Percentiles rank a stretch among this genome's conserved stretches.
Evolutionary conservation across 148 eudicot genomes (phyloP).

Genomic region (Camellia japonica): DNA sequence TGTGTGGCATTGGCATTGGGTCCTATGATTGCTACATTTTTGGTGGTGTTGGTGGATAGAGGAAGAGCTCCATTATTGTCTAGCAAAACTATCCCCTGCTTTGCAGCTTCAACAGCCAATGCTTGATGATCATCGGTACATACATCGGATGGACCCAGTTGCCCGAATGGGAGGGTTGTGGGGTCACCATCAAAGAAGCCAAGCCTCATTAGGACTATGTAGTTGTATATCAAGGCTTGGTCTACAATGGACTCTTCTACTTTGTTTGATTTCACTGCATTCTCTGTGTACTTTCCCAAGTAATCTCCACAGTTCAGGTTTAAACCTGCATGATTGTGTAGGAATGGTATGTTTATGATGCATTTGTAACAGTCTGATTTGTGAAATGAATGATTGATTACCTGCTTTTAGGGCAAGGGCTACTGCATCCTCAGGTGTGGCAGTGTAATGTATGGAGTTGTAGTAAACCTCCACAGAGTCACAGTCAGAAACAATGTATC

Average conservation of each 20-base stretch:
- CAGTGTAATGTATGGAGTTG: conserved; percentile 26
- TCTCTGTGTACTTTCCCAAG: conserved; percentile 25
- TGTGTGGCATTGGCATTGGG: conserved; percentile 40
- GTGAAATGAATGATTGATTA: background rate
- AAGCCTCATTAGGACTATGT: conserved; percentile 48
- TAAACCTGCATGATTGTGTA: conserved; percentile 29
- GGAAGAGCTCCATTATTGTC: conserved; percentile 36
- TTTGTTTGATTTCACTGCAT: conserved; percentile 29
- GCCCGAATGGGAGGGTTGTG: conserved; percentile 26
- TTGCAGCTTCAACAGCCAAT: conserved; percentile 43
- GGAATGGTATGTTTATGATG: background rate
- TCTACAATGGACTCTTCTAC: conserved; percentile 36
- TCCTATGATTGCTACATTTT: conserved; percentile 33
- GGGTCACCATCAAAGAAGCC: conserved; percentile 53
- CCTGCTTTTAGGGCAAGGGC: conserved; percentile 45
- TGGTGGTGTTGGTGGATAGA: conserved; percentile 18
- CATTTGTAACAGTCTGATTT: background rate
- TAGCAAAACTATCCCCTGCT: conserved; percentile 45
- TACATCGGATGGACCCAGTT: conserved; percentile 31
- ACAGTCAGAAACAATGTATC: conserved; percentile 46
- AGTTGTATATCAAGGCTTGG: conserved; percentile 34
- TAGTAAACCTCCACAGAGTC: conserved; percentile 38
- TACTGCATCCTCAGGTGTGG: conserved; percentile 36
- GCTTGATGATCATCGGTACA: conserved; percentile 33
- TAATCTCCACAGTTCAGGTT: conserved; percentile 46